phyloP scores from a whole-genome alignment of 2,329 filamentous ascomycete genomes.

The Paraphoma chrysanthemicola region DNA sequence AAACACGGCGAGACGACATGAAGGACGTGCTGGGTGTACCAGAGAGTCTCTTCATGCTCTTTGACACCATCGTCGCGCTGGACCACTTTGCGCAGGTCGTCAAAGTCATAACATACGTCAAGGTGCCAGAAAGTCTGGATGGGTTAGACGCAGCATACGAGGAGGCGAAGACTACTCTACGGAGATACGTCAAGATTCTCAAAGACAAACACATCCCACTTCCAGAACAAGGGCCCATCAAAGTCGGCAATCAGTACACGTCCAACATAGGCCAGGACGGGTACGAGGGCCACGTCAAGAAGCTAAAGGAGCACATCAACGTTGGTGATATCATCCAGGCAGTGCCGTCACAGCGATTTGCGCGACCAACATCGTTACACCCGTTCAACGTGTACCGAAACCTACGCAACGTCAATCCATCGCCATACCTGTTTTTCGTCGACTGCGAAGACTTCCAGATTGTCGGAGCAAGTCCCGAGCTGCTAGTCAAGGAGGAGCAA shows the following conservation, averaged over 20 bases:
- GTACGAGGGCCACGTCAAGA: conserved; percentile 88
- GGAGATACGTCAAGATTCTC: conserved; percentile 73
- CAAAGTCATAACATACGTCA: conserved; percentile 91
- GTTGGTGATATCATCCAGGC: conserved; percentile 96
- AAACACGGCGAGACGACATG: conserved; percentile 85
- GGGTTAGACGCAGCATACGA: conserved; percentile 74
- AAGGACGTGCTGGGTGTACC: conserved; percentile 89
- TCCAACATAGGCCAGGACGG: conserved; percentile 91
- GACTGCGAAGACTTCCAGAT: conserved; percentile 93
- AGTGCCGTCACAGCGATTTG: conserved; percentile 92
- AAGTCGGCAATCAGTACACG: conserved; percentile 77
- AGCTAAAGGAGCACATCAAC: conserved; percentile 88
- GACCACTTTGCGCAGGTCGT: conserved; percentile 93
- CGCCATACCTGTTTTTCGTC: conserved; percentile 96
- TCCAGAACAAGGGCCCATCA: conserved; percentile 76
- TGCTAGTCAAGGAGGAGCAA: conserved; percentile 88
- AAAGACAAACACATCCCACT: conserved; percentile 77
- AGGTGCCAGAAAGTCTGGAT: conserved; percentile 62
- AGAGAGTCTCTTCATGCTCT: conserved; percentile 96
- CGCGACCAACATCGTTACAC: conserved; percentile 86
- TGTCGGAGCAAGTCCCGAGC: conserved; percentile 91
- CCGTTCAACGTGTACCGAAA: conserved; percentile 99
- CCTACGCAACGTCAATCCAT: conserved; percentile 95
- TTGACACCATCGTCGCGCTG: conserved; percentile 91
- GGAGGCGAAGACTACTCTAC: conserved; percentile 69